Evolutionary conservation across 2,329 filamentous ascomycete genomes (phyloP).

Genomic region (Talaromyces albobiverticillius): DNA sequence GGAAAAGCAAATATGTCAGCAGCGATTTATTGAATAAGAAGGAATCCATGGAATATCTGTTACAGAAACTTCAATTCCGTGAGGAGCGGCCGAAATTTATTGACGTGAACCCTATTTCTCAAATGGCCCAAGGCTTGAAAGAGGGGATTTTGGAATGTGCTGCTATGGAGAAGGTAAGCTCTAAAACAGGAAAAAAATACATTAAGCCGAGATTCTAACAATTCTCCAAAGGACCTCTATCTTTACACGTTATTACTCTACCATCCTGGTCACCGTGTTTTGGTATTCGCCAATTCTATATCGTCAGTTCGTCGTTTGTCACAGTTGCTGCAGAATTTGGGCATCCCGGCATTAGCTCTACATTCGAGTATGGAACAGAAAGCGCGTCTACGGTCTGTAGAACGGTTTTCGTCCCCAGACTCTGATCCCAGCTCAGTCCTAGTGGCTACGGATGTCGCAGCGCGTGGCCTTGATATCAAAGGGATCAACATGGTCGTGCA

Average conservation of each 20-base stretch:
- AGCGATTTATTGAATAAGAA: slow-evolving; percentile 66
- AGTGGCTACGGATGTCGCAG: slow-evolving; percentile 89
- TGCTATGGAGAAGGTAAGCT: slow-evolving; percentile 79
- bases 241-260: slow-evolving; percentile 84
- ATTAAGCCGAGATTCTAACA: neutral
- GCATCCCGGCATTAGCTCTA: slow-evolving; percentile 70
- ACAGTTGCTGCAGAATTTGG: slow-evolving; percentile 78
- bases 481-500: slow-evolving; percentile 87
- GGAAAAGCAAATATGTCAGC: slow-evolving; percentile 61
- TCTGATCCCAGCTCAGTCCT: slow-evolving; percentile 63
- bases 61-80: slow-evolving; percentile 84
- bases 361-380: slow-evolving; percentile 97
- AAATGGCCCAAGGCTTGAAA: slow-evolving; percentile 81
- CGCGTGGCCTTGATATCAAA: slow-evolving; percentile 89
- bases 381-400: slow-evolving; percentile 85
- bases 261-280: slow-evolving; percentile 73
- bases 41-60: slow-evolving; percentile 87
- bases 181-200: neutral
- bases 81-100: slow-evolving; percentile 84
- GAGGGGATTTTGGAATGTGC: slow-evolving; percentile 91
- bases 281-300: slow-evolving; percentile 96
- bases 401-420: slow-evolving; percentile 71
- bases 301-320: slow-evolving; percentile 82
- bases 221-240: slow-evolving; percentile 68
- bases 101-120: slow-evolving; percentile 82